Conservation (phyloP, 176 grass and related monocot genomes). For the Tillandsia leiboldiana region DNA sequence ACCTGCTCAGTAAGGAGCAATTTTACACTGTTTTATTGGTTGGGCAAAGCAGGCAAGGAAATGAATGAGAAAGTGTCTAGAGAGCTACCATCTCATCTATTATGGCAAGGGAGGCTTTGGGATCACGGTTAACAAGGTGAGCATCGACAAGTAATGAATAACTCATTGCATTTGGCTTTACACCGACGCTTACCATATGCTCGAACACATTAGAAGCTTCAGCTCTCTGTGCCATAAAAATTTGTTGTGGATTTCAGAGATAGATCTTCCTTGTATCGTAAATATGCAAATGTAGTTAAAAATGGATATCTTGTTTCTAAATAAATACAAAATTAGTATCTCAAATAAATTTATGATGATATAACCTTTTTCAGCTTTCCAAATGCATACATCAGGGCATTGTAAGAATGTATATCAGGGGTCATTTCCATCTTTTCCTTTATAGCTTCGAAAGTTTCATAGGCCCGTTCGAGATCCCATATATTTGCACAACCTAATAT, state of each 20-base stretch:
- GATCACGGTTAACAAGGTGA: constrained; percentile 67
- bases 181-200: constrained; percentile 64
- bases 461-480: constrained; percentile 93
- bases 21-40: constrained; percentile 16
- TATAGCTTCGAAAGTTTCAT: constrained; percentile 85
- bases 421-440: constrained; percentile 69
- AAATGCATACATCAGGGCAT: constrained; percentile 77
- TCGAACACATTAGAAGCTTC: constrained; percentile 78
- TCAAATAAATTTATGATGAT: not conserved
- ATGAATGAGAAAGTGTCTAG: constrained; percentile 15
- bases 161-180: constrained; percentile 79
- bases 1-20: constrained; percentile 33
- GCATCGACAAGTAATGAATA: constrained; percentile 66
- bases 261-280: not conserved
- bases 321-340: not conserved
- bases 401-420: constrained; percentile 91
- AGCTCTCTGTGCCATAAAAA: constrained; percentile 42
- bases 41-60: constrained; percentile 2
- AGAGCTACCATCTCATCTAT: constrained; percentile 49
- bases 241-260: not conserved
- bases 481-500: constrained; percentile 93
- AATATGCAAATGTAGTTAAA: not conserved
- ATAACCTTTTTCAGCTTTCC: constrained; percentile 75
- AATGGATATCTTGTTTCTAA: not conserved
- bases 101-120: constrained; percentile 62